phyloP scores from a whole-genome alignment of 192 early-diverging fungal species.

The Dimargaris verticillata region DNA sequence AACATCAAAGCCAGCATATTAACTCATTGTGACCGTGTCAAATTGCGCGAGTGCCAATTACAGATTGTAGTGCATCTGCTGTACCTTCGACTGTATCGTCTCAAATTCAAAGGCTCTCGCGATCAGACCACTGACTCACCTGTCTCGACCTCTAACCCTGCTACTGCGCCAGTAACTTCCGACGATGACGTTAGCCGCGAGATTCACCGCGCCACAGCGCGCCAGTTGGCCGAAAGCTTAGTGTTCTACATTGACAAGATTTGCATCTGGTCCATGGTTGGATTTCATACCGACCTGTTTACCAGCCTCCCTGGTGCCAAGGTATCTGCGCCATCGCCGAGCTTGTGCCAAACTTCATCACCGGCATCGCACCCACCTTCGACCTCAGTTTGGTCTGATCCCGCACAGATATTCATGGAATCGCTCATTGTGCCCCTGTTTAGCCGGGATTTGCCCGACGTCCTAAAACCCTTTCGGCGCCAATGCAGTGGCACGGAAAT shows the following conservation, averaged over 20 bases:
- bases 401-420: constrained; percentile 8
- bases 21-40: background rate
- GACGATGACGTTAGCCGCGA: no score
- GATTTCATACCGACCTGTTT: constrained; percentile 5
- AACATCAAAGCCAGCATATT: background rate
- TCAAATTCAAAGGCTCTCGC: background rate
- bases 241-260: constrained; percentile 6
- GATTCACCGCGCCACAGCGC: background rate
- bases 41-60: constrained; percentile 7
- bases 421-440: background rate
- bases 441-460: background rate
- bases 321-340: background rate
- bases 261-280: constrained; percentile 12
- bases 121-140: background rate
- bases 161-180: background rate
- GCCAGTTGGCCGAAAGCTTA: background rate
- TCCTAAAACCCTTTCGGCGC: background rate
- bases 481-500: constrained; percentile 1
- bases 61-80: constrained; percentile 3
- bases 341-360: background rate
- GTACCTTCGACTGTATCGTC: constrained; percentile 5
- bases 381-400: background rate
- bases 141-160: background rate
- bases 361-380: background rate
- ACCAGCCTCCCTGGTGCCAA: background rate